Percentiles rank a stretch among this genome's conserved stretches.
phyloP scores from a whole-genome alignment of 2,329 filamentous ascomycete genomes.

The Orbilia oligospora region DNA sequence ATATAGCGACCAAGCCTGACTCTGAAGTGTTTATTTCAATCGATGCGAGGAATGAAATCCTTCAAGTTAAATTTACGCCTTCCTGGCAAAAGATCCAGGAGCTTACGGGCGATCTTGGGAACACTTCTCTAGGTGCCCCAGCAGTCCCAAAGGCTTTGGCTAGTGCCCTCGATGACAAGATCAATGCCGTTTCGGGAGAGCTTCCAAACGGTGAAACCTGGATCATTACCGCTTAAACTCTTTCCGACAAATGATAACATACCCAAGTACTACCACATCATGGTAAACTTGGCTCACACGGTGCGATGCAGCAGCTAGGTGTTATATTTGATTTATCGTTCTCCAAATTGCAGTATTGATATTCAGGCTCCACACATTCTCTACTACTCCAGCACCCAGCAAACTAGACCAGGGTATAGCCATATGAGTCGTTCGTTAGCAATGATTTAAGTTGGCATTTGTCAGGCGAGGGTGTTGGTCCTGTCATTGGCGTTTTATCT shows the following conservation, averaged over 20 bases:
- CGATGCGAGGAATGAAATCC: conserved; percentile 25
- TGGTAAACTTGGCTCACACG: not conserved
- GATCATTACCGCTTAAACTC: not conserved
- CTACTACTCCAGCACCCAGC: not conserved
- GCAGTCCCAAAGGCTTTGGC: not conserved
- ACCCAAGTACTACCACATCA: not conserved
- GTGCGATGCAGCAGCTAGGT: not conserved
- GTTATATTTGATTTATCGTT: not conserved
- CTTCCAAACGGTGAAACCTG: not conserved
- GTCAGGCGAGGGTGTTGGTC: conserved; percentile 2
- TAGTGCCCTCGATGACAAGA: not conserved
- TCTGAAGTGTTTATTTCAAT: conserved; percentile 18
- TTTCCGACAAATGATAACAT: not conserved
- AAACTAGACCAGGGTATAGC: not conserved
- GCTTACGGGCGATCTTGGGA: not conserved
- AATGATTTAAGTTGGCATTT: not conserved
- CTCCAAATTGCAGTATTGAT: not conserved
- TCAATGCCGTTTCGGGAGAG: not conserved
- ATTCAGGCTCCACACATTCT: not conserved
- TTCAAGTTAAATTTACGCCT: conserved; percentile 25
- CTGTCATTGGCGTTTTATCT: not conserved
- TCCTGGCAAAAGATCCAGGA: conserved; percentile 1
- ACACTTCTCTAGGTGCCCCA: not conserved
- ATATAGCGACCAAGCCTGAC: conserved; percentile 14
- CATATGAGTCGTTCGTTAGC: not conserved